Conservation (phyloP, 2,329 filamentous ascomycete species). For the Fusarium nurragi region DNA sequence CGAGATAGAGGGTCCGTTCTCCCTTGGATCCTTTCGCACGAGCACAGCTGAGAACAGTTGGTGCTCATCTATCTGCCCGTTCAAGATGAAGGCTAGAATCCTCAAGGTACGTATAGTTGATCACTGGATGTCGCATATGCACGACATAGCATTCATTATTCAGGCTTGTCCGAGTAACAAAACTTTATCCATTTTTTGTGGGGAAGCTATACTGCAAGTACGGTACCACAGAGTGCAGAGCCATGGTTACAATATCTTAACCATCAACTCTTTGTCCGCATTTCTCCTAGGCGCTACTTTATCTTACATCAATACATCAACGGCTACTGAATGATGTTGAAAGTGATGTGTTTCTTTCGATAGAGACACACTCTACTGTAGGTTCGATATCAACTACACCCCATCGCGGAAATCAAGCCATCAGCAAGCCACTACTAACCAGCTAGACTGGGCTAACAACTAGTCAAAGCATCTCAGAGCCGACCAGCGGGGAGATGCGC, state of each 20-base stretch:
- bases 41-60: constrained; percentile 19
- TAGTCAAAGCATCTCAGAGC: constrained; percentile 32
- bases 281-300: constrained; percentile 2
- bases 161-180: constrained; percentile 18
- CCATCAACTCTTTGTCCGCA: background rate
- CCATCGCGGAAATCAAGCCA: constrained; percentile 30
- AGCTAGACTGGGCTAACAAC: constrained; percentile 23
- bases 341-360: constrained; percentile 1
- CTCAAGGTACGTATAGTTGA: constrained; percentile 2
- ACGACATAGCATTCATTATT: constrained; percentile 31
- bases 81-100: constrained; percentile 3
- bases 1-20: constrained; percentile 34
- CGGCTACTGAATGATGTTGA: constrained; percentile 1
- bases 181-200: constrained; percentile 29
- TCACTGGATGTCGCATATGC: constrained; percentile 33
- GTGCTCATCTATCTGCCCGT: constrained; percentile 3
- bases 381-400: constrained; percentile 20
- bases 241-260: constrained; percentile 19
- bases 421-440: constrained; percentile 27
- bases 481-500: constrained; percentile 27
- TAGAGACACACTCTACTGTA: constrained; percentile 4
- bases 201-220: constrained; percentile 5
- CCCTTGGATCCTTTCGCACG: constrained; percentile 13
- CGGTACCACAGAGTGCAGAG: background rate
- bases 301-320: background rate